Conservation (phyloP, 495 filamentous ascomycete species). For the Aspergillus ostianus region DNA sequence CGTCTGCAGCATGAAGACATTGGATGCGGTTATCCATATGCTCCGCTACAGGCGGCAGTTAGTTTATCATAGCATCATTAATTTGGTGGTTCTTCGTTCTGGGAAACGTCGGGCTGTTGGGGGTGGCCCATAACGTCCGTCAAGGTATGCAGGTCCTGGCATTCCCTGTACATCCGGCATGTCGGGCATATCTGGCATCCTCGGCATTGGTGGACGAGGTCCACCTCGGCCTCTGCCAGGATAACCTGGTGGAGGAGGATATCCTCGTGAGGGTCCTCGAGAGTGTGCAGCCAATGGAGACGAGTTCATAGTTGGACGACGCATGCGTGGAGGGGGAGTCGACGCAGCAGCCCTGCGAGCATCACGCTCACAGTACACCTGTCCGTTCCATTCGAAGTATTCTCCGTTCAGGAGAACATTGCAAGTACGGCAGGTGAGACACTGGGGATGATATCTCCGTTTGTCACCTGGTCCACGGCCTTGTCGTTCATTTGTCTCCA, state of each 20-base stretch:
- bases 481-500: constrained; percentile 64
- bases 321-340: constrained; percentile 33
- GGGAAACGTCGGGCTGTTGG: constrained; percentile 48
- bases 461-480: constrained; percentile 47
- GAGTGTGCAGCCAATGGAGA: constrained; percentile 26
- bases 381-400: constrained; percentile 67
- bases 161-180: constrained; percentile 12
- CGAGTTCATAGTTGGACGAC: constrained; percentile 30
- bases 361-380: constrained; percentile 81
- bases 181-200: constrained; percentile 12
- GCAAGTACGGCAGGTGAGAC: constrained; percentile 72
- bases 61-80: constrained; percentile 76
- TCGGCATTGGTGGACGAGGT: constrained; percentile 22
- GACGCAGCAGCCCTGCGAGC: constrained; percentile 61
- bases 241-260: constrained; percentile 22
- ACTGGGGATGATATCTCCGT: constrained; percentile 82
- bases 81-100: constrained; percentile 76
- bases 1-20: too few species aligned
- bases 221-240: constrained; percentile 20
- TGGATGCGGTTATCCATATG: background rate
- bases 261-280: constrained; percentile 12
- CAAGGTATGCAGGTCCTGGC: constrained; percentile 21
- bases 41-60: background rate
- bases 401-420: constrained; percentile 58
- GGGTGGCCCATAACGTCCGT: constrained; percentile 26